phyloP scores from a whole-genome alignment of 352 stramenopile species.

The Elongisporangium undulatum region DNA sequence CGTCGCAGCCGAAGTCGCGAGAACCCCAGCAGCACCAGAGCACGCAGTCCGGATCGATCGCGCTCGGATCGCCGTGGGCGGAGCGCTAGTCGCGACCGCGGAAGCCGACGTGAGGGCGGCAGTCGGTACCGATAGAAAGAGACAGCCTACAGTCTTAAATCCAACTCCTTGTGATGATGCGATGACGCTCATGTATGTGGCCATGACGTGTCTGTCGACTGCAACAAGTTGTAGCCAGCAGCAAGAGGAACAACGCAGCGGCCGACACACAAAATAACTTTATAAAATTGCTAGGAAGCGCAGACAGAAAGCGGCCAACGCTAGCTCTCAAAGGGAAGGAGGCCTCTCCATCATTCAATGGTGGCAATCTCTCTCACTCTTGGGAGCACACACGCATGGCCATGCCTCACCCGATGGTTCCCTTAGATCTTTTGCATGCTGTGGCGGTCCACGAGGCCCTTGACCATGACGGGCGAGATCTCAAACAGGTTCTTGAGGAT shows the following conservation, averaged over 20 bases:
- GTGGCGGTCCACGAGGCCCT: conserved; percentile 72
- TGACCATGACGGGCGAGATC: conserved; percentile 81
- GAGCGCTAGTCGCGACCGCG: background rate
- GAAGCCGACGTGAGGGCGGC: conserved; percentile 1
- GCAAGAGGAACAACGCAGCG: background rate
- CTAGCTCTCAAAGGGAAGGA: background rate
- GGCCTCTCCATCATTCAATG: background rate
- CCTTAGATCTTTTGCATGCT: conserved; percentile 37
- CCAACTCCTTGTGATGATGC: background rate
- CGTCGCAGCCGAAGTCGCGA: conserved; percentile 16
- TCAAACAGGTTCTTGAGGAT: conserved; percentile 89
- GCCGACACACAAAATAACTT: conserved; percentile 24
- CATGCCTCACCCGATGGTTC: background rate
- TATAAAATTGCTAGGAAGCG: conserved; percentile 23
- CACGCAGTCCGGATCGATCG: conserved; percentile 11
- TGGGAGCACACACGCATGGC: background rate
- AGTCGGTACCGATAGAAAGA: conserved; percentile 11
- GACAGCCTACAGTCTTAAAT: background rate
- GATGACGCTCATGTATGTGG: background rate
- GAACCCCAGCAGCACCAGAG: conserved; percentile 1
- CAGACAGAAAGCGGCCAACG: conserved; percentile 4
- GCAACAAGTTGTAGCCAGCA: too few species aligned
- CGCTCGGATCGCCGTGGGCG: conserved; percentile 1
- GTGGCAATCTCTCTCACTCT: background rate
- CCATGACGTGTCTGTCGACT: too few species aligned